Conservation (phyloP, 2,329 filamentous ascomycete genomes). For the Phaeomoniella chlamydospora region DNA sequence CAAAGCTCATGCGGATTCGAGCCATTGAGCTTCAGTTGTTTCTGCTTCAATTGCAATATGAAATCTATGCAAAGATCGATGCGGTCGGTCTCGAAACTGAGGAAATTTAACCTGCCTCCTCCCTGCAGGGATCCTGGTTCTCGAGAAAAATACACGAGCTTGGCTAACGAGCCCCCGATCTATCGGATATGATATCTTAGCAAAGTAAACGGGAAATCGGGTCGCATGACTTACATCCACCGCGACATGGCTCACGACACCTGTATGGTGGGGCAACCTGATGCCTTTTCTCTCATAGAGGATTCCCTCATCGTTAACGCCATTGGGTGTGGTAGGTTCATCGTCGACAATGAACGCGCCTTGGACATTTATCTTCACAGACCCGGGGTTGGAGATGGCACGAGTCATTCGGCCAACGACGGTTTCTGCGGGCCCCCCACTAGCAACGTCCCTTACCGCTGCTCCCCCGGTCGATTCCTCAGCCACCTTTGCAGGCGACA, state of each 20-base stretch:
- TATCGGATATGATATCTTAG: constrained; percentile 22
- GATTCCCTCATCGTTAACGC: constrained; percentile 33
- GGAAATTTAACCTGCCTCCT: constrained; percentile 84
- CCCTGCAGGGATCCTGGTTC: constrained; percentile 66
- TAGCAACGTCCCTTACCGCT: neutral
- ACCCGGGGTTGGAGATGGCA: constrained; percentile 44
- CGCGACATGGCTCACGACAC: constrained; percentile 89
- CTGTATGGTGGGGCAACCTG: constrained; percentile 86
- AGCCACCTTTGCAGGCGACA: neutral
- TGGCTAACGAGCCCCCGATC: constrained; percentile 92
- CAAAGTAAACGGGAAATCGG: constrained; percentile 3
- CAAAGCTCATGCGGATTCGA: constrained; percentile 58
- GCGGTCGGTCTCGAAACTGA: constrained; percentile 88
- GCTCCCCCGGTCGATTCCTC: neutral
- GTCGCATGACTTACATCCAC: constrained; percentile 56
- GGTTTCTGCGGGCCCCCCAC: neutral
- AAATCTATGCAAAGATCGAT: constrained; percentile 92
- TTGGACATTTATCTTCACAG: constrained; percentile 89
- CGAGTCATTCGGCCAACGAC: constrained; percentile 21
- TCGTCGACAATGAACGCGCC: constrained; percentile 94
- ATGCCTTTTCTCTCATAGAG: constrained; percentile 80
- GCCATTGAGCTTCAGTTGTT: constrained; percentile 64
- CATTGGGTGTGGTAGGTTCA: constrained; percentile 32
- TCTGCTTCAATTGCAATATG: constrained; percentile 70
- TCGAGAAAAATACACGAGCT: constrained; percentile 92